Conservation (phyloP, 2,329 filamentous ascomycete genomes). For the Aspergillus proliferans region DNA sequence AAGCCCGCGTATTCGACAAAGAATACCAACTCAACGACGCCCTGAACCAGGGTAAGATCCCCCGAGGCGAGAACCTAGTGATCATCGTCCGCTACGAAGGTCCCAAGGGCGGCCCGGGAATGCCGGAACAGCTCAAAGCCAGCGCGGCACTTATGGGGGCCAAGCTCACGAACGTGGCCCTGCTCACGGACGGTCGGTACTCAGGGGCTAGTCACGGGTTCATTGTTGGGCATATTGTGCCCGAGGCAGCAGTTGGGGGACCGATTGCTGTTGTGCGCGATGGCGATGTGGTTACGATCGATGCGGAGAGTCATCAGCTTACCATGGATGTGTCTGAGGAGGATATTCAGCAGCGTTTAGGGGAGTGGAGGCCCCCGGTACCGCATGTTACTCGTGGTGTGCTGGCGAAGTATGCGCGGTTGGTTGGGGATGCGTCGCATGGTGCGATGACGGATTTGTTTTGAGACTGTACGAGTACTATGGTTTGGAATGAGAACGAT, state of each 20-base stretch:
- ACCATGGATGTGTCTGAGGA: conserved; percentile 66
- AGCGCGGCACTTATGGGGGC: conserved; percentile 90
- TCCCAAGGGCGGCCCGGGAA: conserved; percentile 85
- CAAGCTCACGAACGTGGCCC: conserved; percentile 74
- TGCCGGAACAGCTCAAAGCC: conserved; percentile 91
- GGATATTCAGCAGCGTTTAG: conserved; percentile 60
- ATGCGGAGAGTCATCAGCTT: conserved; percentile 67
- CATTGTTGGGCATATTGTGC: conserved; percentile 87
- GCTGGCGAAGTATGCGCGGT: conserved; percentile 78
- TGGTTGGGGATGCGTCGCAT: conserved; percentile 87
- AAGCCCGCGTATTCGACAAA: conserved; percentile 78
- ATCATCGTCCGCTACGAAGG: conserved; percentile 90
- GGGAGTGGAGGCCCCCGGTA: conserved; percentile 63
- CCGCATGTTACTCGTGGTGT: conserved; percentile 73
- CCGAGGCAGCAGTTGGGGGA: conserved; percentile 82
- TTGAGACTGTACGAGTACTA: conserved; percentile 18
- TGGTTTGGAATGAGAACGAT: conserved; percentile 1
- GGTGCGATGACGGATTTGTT: conserved; percentile 83
- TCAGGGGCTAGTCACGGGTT: conserved; percentile 84
- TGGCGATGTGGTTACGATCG: conserved; percentile 79
- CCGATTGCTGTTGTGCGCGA: conserved; percentile 77
- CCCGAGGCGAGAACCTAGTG: conserved; percentile 73
- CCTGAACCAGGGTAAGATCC: conserved; percentile 63
- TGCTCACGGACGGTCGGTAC: conserved; percentile 90
- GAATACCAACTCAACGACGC: conserved; percentile 73